Evolutionary conservation across 2,329 filamentous ascomycete genomes (phyloP), one percentile per base, ranked within the genome.

Genomic region (Leptographium wingfieldii): DNA sequence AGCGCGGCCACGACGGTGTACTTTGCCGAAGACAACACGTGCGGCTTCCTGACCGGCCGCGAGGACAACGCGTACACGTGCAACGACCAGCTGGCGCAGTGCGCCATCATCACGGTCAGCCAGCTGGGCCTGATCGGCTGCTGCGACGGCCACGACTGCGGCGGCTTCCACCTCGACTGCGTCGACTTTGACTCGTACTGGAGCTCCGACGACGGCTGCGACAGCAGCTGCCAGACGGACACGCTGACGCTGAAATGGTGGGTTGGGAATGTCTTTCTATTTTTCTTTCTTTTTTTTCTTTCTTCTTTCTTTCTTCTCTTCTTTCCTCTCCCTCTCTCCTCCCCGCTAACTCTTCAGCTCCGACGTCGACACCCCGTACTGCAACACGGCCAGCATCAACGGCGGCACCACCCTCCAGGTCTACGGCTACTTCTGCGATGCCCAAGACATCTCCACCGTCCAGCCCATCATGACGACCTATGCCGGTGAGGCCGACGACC

Each of bases 11-110:
- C 57, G 16, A 62, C 63, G 9, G 51, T 60, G 7, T 65, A 56
- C 59, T 57, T 55, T 27, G 64, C 64, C 46, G 22, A 49, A n/a
- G 64, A 65, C 60, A 63, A 63, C 55, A 65, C 64, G 2, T 65
- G 64, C 48, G 64, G 63, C 25, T 65, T 48, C 54, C 10, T 65
- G 27, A 51, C 55, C 5, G 64, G 64, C 4, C n/a, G n/a, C 35
- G 35, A 40, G 38, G 38, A 40, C 3, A 40, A 40, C 38, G 12
- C 38, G 12, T 40, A 40, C 38, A 40, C 38, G 12, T 40, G 38
- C 38, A 40, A 40, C 38, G 14, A 40, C 35, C 10, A 38, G 3
- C 10, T 3, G 35, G 35, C 35, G 12, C 12, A 16, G 12, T 40
- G 38, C 12, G 38, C 38, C 38, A 40, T 40, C 38, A 16, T 40